A percentile compares a stretch with the other conserved stretches of the same genome.
phyloP scores from a whole-genome alignment of 495 filamentous ascomycete species.

The Aspergillus carlsbadensis region DNA sequence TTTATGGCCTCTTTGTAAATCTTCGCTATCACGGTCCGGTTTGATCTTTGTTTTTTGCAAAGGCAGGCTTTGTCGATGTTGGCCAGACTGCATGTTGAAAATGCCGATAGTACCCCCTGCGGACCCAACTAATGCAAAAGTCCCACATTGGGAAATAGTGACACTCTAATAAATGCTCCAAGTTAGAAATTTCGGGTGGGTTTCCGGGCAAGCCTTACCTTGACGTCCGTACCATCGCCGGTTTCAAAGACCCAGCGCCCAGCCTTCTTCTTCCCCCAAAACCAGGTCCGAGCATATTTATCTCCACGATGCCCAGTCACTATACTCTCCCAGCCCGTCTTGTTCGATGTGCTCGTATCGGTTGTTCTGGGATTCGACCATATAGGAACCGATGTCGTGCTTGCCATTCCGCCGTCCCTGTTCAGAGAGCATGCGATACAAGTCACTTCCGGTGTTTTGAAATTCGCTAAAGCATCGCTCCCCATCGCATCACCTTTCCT shows the following conservation, averaged over 20 bases:
- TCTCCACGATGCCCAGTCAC: constrained; percentile 91
- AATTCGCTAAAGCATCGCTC: constrained; percentile 34
- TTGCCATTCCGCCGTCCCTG: constrained; percentile 87
- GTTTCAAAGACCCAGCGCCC: constrained; percentile 93
- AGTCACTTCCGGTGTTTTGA: constrained; percentile 87
- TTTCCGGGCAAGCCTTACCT: constrained; percentile 28
- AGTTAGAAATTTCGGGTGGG: neutral
- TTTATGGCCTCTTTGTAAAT: constrained; percentile 43
- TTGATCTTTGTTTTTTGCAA: constrained; percentile 60
- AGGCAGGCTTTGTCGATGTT: constrained; percentile 82
- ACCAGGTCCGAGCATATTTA: constrained; percentile 87
- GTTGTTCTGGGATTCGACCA: constrained; percentile 71
- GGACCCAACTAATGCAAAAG: constrained; percentile 90
- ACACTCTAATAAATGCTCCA: constrained; percentile 57
- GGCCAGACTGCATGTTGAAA: constrained; percentile 94
- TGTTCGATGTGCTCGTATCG: constrained; percentile 59
- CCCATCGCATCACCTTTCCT: constrained; percentile 51
- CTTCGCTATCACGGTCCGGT: constrained; percentile 51
- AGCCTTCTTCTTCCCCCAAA: constrained; percentile 90
- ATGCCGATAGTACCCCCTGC: constrained; percentile 79
- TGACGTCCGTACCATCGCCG: constrained; percentile 78
- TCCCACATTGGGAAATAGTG: constrained; percentile 85
- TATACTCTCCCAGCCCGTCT: constrained; percentile 94
- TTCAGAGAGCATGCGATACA: constrained; percentile 88
- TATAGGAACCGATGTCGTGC: constrained; percentile 64